Conservation (phyloP, 495 filamentous ascomycete genomes). For the Podospora anserina region DNA sequence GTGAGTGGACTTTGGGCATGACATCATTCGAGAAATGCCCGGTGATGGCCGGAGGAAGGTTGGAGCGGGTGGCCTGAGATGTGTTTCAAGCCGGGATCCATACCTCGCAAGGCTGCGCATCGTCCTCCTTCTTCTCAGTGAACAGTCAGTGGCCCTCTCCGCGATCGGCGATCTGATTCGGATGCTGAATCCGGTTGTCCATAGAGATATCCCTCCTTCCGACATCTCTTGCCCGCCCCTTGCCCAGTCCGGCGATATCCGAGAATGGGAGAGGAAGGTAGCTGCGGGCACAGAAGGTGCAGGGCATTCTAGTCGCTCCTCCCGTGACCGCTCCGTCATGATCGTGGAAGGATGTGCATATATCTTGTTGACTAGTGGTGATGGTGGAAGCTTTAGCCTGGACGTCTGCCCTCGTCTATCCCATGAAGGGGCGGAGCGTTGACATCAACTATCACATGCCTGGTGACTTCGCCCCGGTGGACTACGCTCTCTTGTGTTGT, state of each 20-base stretch:
- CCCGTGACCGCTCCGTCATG: neutral
- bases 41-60: neutral
- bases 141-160: neutral
- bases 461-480: neutral
- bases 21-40: neutral
- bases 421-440: neutral
- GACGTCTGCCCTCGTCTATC: neutral
- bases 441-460: neutral
- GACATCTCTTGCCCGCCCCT: neutral
- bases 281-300: neutral
- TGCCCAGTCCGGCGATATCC: neutral
- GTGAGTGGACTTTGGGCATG: neutral
- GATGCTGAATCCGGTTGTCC: neutral
- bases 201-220: neutral
- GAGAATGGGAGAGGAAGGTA: neutral
- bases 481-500: neutral
- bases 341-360: neutral
- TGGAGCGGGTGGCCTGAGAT: neutral
- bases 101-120: neutral
- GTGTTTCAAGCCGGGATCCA: neutral
- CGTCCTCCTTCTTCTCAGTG: neutral
- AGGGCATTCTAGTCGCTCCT: neutral
- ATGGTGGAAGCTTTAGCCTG: neutral
- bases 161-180: neutral
- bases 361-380: neutral